Conservation (phyloP, 768 basidiomycete genomes). For the Gyrodon lividus region DNA sequence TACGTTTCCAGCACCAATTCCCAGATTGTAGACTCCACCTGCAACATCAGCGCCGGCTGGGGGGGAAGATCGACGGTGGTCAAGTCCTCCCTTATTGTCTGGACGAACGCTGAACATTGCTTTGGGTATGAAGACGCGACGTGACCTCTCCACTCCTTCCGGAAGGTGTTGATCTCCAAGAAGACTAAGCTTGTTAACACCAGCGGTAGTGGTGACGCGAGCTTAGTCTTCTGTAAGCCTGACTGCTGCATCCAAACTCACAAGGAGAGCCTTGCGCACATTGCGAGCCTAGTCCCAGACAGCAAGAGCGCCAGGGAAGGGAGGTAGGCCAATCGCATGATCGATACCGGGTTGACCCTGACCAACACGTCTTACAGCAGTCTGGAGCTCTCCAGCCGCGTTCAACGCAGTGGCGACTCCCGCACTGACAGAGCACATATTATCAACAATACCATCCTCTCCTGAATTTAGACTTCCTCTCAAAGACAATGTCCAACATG, state of each 20-base stretch:
- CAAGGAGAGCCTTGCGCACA: conserved; percentile 73
- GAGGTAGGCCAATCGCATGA: conserved; percentile 55
- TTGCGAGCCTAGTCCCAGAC: conserved; percentile 86
- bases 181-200: conserved; percentile 63
- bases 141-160: conserved; percentile 73
- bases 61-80: conserved; percentile 35
- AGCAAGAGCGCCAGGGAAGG: conserved; percentile 79
- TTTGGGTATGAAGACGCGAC: conserved; percentile 91
- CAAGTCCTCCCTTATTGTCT: conserved; percentile 40
- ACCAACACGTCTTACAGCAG: conserved; percentile 62
- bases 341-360: conserved; percentile 70
- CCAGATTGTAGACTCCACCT: conserved; percentile 77
- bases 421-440: conserved; percentile 57
- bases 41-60: conserved; percentile 59
- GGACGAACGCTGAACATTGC: conserved; percentile 84
- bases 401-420: conserved; percentile 68
- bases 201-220: conserved; percentile 57
- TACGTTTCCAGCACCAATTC: conserved; percentile 83
- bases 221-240: conserved; percentile 82
- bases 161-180: conserved; percentile 81
- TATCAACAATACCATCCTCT: conserved; percentile 44
- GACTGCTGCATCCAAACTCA: conserved; percentile 78
- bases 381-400: conserved; percentile 38
- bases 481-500: conserved; percentile 56
- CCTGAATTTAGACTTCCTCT: conserved; percentile 44